Percentiles rank a stretch among this genome's conserved stretches.
Conservation (phyloP, 192 early-diverging fungal species). For the Linnemannia zychae region DNA sequence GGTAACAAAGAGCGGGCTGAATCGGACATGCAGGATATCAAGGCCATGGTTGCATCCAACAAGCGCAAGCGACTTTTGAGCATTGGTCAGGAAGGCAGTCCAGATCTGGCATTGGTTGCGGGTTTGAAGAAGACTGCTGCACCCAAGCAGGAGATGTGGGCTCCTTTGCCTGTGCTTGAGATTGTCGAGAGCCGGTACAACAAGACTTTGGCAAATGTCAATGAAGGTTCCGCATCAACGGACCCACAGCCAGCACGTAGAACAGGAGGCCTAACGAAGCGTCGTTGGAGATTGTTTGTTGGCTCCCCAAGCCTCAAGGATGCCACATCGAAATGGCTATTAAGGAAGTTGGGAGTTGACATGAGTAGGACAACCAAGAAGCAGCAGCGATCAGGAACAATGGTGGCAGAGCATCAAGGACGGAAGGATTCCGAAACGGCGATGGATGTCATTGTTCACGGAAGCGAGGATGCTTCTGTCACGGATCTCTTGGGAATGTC, state of each 20-base stretch:
- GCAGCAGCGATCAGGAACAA: constrained; percentile 39
- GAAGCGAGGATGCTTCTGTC: constrained; percentile 31
- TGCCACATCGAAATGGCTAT: constrained; percentile 42
- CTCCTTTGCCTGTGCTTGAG: constrained; percentile 26
- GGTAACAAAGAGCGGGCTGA: background rate
- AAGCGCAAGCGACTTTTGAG: constrained; percentile 40
- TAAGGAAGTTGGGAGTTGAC: constrained; percentile 37
- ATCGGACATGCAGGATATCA: constrained; percentile 3
- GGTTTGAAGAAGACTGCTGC: constrained; percentile 36
- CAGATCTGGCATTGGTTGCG: constrained; percentile 32
- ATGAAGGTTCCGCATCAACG: background rate
- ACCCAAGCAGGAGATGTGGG: constrained; percentile 40
- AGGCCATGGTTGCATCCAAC: constrained; percentile 29
- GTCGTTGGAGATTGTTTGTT: constrained; percentile 38
- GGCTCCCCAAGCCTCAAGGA: constrained; percentile 33
- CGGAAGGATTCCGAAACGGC: background rate
- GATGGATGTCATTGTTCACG: constrained; percentile 42
- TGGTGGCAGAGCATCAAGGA: constrained; percentile 32
- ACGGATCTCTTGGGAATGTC: constrained; percentile 29
- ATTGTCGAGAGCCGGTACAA: constrained; percentile 29
- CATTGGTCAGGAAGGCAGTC: constrained; percentile 35
- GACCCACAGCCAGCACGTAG: background rate
- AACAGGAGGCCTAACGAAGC: constrained; percentile 10
- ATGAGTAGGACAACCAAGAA: constrained; percentile 31
- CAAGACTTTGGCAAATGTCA: background rate